A percentile compares a stretch with the other conserved stretches of the same genome.
These are phyloP conservation scores for Gynochthodes officinalis DNA, from an alignment of 257 asterid species.

Conservation along the genomic window DNA sequence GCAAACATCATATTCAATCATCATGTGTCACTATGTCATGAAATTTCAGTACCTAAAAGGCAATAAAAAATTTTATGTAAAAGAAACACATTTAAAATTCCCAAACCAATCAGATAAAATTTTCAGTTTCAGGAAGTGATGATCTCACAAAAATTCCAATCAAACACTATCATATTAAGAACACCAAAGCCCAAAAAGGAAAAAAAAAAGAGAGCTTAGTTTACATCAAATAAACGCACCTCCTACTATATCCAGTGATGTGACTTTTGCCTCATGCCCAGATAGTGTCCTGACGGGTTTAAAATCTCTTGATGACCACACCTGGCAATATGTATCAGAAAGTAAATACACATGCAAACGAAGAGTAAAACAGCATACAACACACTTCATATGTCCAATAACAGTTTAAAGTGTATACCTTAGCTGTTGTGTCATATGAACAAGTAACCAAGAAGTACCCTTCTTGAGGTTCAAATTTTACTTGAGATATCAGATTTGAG, in stretches of 20 bases:
- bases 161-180: background rate
- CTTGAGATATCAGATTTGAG: constrained; percentile 84
- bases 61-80: too few relatives aligned
- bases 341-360: constrained; percentile 1
- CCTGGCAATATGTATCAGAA: constrained; percentile 33
- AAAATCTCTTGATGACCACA: constrained; percentile 93
- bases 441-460: constrained; percentile 87
- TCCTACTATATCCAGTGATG: constrained; percentile 67
- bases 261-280: constrained; percentile 87
- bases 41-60: too few relatives aligned
- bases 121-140: background rate
- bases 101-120: background rate
- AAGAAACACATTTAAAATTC: background rate
- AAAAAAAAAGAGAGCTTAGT: background rate
- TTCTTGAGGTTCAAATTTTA: constrained; percentile 91
- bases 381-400: background rate
- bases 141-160: background rate
- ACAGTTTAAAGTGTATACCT: constrained; percentile 40
- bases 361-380: constrained; percentile 5
- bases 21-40: background rate
- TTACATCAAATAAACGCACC: constrained; percentile 42
- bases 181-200: background rate
- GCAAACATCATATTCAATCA: background rate
- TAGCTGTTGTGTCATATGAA: constrained; percentile 85
- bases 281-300: constrained; percentile 76